Conservation (phyloP, 1,284 basidiomycete genomes). For the Sphaerobolus stellatus region DNA sequence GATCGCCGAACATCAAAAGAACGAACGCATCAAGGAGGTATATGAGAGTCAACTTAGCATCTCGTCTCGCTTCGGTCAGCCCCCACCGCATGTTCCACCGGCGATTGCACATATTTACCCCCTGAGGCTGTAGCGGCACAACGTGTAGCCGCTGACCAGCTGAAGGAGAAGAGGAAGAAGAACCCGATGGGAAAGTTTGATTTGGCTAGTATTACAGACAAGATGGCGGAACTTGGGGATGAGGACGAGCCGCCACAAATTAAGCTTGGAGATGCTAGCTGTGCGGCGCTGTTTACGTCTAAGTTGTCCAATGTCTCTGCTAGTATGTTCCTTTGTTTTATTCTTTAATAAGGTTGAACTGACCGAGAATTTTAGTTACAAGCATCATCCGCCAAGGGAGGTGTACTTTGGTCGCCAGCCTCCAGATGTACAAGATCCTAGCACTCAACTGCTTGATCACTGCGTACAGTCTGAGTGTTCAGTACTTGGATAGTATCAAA, state of each 20-base stretch:
- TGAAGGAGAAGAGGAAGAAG: conserved; percentile 64
- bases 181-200: conserved; percentile 97
- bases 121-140: conserved; percentile 88
- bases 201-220: conserved; percentile 81
- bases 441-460: conserved; percentile 95
- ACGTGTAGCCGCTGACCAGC: conserved; percentile 66
- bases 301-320: conserved; percentile 92
- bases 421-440: conserved; percentile 99
- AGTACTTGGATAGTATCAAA: conserved; percentile 96
- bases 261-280: conserved; percentile 94
- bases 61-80: conserved; percentile 84
- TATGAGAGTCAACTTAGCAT: conserved; percentile 93
- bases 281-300: conserved; percentile 94
- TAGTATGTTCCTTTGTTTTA: conserved; percentile 53
- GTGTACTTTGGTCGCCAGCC: conserved; percentile 93
- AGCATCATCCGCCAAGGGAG: conserved; percentile 96
- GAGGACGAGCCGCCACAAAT: conserved; percentile 94
- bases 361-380: conserved; percentile 58
- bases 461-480: conserved; percentile 92
- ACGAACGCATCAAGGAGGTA: conserved; percentile 90
- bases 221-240: conserved; percentile 88
- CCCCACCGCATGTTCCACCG: conserved; percentile 85
- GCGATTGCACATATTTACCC: conserved; percentile 82
- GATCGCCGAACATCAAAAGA: conserved; percentile 87
- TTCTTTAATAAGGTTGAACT: conserved; percentile 2